Evolutionary conservation across 192 early-diverging fungal species (phyloP).

Genomic region (Pilobolus umbonatus): DNA sequence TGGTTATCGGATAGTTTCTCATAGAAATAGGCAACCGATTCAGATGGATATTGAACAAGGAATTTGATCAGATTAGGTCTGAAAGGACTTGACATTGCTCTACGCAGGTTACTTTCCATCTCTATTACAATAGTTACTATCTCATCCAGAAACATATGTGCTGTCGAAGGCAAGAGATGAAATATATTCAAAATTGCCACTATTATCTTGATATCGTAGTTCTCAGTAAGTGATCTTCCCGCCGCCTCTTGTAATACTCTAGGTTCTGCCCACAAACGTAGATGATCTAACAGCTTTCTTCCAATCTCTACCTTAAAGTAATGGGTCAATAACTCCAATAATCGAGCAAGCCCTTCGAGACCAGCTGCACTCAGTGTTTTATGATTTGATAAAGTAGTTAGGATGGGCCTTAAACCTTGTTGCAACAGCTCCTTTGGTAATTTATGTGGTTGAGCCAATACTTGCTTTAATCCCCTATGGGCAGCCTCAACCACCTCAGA

Average conservation of each 20-base stretch:
- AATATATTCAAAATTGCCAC: conserved; percentile 94
- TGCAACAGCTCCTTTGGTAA: conserved; percentile 94
- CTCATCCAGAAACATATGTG: conserved; percentile 89
- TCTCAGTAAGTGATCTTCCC: conserved; percentile 76
- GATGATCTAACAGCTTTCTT: conserved; percentile 96
- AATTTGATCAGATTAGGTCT: conserved; percentile 84
- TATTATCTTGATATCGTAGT: conserved; percentile 90
- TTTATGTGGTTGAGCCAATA: conserved; percentile 77
- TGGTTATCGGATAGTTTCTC: conserved; percentile 55
- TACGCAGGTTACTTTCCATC: conserved; percentile 76
- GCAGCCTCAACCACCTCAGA: conserved; percentile 93
- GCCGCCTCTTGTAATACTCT: conserved; percentile 75
- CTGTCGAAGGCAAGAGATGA: conserved; percentile 84
- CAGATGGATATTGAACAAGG: conserved; percentile 81
- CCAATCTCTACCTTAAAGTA: conserved; percentile 99
- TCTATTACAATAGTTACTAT: conserved; percentile 83
- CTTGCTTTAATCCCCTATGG: conserved; percentile 82
- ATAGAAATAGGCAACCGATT: conserved; percentile 83
- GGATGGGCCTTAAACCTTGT: conserved; percentile 88
- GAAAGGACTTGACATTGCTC: conserved; percentile 91
- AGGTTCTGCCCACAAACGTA: conserved; percentile 90
- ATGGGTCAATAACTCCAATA: conserved; percentile 90
- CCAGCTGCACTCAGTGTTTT: conserved; percentile 88
- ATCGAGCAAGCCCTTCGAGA: conserved; percentile 88
- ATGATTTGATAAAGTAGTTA: conserved; percentile 93